These are phyloP conservation scores for Neopestalotiopsis clavispora DNA, from an alignment of 2,329 filamentous ascomycete genomes.

Conservation along the genomic window DNA sequence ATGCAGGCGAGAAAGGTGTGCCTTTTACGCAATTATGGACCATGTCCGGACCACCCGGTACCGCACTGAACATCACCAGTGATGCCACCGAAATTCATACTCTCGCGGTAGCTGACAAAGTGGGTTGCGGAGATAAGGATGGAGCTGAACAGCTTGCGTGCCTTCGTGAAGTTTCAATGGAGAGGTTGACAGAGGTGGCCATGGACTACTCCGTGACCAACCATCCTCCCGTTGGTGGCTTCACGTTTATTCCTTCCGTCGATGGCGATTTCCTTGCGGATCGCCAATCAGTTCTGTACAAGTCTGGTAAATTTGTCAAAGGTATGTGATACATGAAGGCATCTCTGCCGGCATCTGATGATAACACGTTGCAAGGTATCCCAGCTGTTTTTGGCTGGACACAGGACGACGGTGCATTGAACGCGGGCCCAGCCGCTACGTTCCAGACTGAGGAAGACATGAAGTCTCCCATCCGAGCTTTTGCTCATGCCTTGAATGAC, in stretches of 20 bases:
- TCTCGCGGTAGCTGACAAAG: neutral
- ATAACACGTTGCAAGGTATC: neutral
- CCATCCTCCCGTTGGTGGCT: neutral
- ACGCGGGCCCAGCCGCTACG: slow-evolving; percentile 25
- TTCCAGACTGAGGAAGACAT: slow-evolving; percentile 31
- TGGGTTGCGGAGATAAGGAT: neutral
- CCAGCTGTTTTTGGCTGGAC: slow-evolving; percentile 31
- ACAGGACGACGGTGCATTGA: slow-evolving; percentile 34
- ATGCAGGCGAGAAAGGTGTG: slow-evolving; percentile 34
- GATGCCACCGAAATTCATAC: neutral
- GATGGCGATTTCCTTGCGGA: slow-evolving; percentile 34
- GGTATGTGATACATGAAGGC: slow-evolving; percentile 6
- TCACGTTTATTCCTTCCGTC: slow-evolving; percentile 33
- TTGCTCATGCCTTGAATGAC: slow-evolving; percentile 18
- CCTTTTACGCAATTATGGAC: slow-evolving; percentile 38
- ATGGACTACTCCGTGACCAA: neutral
- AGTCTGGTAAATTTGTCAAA: slow-evolving; percentile 26
- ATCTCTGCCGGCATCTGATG: neutral
- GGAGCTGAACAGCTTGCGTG: neutral
- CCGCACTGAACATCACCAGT: neutral
- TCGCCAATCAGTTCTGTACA: slow-evolving; percentile 28
- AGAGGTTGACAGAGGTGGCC: neutral
- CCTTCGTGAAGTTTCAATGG: neutral
- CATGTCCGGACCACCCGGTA: slow-evolving; percentile 30
- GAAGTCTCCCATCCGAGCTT: slow-evolving; percentile 24